These are phyloP conservation scores for Ephemerocybe angulata DNA, from an alignment of 768 basidiomycete species.

Conservation along the genomic window DNA sequence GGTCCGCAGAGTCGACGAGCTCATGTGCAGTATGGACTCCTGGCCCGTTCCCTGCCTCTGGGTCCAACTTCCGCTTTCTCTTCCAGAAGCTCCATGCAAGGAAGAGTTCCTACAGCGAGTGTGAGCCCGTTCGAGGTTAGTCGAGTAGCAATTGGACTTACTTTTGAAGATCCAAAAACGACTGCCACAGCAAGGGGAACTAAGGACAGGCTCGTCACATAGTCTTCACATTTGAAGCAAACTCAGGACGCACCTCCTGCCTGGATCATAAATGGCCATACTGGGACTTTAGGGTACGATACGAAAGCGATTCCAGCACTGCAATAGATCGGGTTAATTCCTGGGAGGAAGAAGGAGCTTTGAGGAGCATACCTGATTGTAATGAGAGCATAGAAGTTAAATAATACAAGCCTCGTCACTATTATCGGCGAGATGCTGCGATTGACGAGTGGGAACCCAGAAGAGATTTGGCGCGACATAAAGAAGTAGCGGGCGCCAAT, in stretches of 20 bases:
- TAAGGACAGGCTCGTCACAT: constrained; percentile 23
- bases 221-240: background rate
- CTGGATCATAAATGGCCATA: constrained; percentile 45
- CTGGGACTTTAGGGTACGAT: constrained; percentile 16
- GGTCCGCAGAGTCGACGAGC: background rate
- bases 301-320: constrained; percentile 40
- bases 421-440: constrained; percentile 33
- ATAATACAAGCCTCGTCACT: constrained; percentile 37
- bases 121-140: too few relatives aligned
- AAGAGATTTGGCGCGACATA: constrained; percentile 34
- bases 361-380: constrained; percentile 36
- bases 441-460: constrained; percentile 39
- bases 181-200: constrained; percentile 49
- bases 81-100: constrained; percentile 33
- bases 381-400: constrained; percentile 43
- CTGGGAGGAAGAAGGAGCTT: background rate
- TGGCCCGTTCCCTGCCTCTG: background rate
- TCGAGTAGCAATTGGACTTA: too few relatives aligned
- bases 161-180: constrained; percentile 44
- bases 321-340: background rate
- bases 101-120: too few relatives aligned
- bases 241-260: constrained; percentile 44
- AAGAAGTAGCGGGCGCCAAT: constrained; percentile 41
- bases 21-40: background rate
- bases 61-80: background rate